Conservation (phyloP, 768 basidiomycete genomes). For the Psilocybe cubensis region DNA sequence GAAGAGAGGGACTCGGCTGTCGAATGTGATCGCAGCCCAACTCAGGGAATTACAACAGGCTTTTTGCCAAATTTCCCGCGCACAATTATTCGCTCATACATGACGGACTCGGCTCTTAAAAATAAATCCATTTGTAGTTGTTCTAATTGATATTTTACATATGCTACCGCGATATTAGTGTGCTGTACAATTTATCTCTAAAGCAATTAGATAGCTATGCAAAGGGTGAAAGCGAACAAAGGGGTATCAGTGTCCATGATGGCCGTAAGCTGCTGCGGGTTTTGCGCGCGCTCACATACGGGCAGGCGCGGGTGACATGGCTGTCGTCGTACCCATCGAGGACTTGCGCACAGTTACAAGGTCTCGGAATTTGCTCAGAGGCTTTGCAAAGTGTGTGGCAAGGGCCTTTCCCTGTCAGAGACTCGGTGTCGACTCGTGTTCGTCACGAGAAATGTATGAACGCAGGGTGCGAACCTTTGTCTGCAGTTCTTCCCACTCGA, state of each 20-base stretch:
- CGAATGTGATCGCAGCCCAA: background rate
- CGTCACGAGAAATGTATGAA: conserved; percentile 5
- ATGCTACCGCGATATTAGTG: background rate
- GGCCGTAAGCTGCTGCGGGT: background rate
- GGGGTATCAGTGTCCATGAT: background rate
- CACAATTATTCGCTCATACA: conserved; percentile 19
- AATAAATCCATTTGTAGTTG: conserved; percentile 11
- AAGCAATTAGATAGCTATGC: background rate
- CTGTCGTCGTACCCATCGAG: conserved; percentile 30
- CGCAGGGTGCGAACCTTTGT: conserved; percentile 50
- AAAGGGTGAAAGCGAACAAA: background rate
- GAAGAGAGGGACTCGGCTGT: conserved; percentile 4
- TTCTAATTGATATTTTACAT: conserved; percentile 20
- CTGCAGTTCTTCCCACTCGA: conserved; percentile 71
- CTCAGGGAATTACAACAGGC: conserved; percentile 6
- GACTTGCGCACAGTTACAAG: conserved; percentile 22
- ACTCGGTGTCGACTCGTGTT: conserved; percentile 1
- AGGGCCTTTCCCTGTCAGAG: conserved; percentile 43
- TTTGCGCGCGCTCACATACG: conserved; percentile 2
- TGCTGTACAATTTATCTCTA: background rate
- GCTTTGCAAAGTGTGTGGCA: conserved; percentile 46
- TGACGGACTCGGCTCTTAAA: conserved; percentile 6
- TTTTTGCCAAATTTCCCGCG: conserved; percentile 29
- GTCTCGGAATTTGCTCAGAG: conserved; percentile 44
- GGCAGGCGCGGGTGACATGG: conserved; percentile 36